phyloP scores from a whole-genome alignment of 352 stramenopile species.

The Phytophthora palmivora region DNA sequence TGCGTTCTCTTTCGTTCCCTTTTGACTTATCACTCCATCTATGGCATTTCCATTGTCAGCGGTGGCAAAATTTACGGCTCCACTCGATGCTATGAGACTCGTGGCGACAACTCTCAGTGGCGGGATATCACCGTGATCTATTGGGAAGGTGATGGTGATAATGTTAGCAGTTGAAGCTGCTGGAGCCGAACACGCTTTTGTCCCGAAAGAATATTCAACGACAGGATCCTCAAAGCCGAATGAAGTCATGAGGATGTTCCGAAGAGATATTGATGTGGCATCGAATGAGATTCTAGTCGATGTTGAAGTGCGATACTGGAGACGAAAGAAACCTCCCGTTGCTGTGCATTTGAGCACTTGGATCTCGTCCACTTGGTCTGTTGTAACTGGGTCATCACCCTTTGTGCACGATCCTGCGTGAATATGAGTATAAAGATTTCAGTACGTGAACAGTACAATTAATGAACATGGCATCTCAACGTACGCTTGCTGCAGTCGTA shows the following conservation, averaged over 20 bases:
- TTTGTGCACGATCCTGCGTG: conserved; percentile 78
- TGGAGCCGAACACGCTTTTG: conserved; percentile 44
- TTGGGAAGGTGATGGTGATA: conserved; percentile 61
- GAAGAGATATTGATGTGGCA: conserved; percentile 42
- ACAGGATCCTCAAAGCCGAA: conserved; percentile 59
- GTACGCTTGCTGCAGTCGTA: conserved; percentile 87
- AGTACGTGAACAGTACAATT: neutral
- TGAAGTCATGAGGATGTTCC: conserved; percentile 55
- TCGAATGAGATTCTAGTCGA: conserved; percentile 74
- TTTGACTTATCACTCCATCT: conserved; percentile 46
- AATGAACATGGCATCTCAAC: conserved; percentile 6
- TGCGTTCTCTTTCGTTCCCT: conserved; percentile 90
- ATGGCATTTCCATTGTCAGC: conserved; percentile 55
- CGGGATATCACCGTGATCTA: conserved; percentile 62
- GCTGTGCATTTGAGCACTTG: conserved; percentile 78
- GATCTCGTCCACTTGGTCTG: conserved; percentile 83
- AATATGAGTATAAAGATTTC: neutral
- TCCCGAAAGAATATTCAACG: conserved; percentile 53
- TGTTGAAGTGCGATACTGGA: conserved; percentile 60
- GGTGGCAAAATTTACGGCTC: conserved; percentile 28
- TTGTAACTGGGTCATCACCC: conserved; percentile 88
- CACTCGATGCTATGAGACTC: conserved; percentile 26
- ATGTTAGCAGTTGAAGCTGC: conserved; percentile 49
- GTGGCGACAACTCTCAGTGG: conserved; percentile 48
- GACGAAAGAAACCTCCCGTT: conserved; percentile 60